Percentiles rank a stretch among this genome's conserved stretches.
Evolutionary conservation across 2,329 filamentous ascomycete genomes (phyloP).

Genomic region (Colletotrichum tanaceti): DNA sequence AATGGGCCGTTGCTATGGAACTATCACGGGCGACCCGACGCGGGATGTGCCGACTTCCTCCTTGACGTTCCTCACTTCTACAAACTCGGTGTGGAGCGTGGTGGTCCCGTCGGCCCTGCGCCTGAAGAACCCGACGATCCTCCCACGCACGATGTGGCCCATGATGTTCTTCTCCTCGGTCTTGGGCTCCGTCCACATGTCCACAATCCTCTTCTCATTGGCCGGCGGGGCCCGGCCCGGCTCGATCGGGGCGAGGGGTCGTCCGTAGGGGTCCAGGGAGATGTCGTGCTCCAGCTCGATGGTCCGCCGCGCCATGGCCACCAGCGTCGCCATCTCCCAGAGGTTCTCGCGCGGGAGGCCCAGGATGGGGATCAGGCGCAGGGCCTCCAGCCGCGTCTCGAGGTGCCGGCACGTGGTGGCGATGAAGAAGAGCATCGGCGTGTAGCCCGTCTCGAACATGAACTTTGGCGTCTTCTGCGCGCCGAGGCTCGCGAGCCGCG

Average conservation of each 20-base stretch:
- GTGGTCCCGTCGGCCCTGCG: slow-evolving; percentile 5
- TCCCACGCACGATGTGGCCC: background rate
- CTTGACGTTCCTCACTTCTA: slow-evolving; percentile 14
- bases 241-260: background rate
- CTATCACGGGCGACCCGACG: background rate
- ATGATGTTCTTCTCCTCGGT: slow-evolving; percentile 18
- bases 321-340: slow-evolving; percentile 32
- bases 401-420: slow-evolving; percentile 25
- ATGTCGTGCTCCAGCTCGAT: slow-evolving; percentile 37
- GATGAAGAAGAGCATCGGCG: slow-evolving; percentile 34
- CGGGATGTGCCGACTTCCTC: background rate
- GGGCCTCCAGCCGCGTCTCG: slow-evolving; percentile 22
- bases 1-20: background rate
- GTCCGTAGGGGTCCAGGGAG: slow-evolving; percentile 9
- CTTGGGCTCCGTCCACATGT: slow-evolving; percentile 15
- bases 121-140: slow-evolving; percentile 20
- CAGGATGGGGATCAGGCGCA: slow-evolving; percentile 28
- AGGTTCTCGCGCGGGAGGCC: slow-evolving; percentile 29
- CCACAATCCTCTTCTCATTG: slow-evolving; percentile 19
- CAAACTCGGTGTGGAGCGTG: slow-evolving; percentile 9
- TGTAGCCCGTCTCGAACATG: slow-evolving; percentile 34
- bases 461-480: slow-evolving; percentile 20
- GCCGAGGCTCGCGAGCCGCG: background rate
- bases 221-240: background rate
- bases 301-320: slow-evolving; percentile 27